Base-by-base conservation (phyloP, 768 basidiomycete species). In the Psilocybe sp. region DNA sequence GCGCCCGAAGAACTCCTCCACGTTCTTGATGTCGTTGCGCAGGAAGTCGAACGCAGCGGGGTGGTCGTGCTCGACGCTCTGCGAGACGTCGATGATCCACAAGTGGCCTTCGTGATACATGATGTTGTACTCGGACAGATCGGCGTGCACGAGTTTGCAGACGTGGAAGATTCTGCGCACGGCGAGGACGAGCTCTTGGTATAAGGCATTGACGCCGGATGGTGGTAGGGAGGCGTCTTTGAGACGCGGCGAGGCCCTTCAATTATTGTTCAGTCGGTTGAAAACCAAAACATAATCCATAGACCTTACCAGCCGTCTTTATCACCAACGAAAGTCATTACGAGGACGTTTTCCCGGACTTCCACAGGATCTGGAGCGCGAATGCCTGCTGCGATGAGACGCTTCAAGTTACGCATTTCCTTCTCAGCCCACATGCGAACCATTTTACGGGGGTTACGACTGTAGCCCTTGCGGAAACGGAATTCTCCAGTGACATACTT, bases 361-460 rank as follows among this genome's bases (percentile, higher is more conserved):
- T 98, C 97, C 14, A 95, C 59, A 2, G 94, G 91, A 40, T 90
- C 87, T 1, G 97, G 97, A 53, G 89, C 91, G 40, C 78, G 77
- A 44, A 99, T 81, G 0, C 90, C 94, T 15, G 91, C 91, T n/a
- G 84, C 70, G 8, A 80, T 76, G 40, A 99, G 70, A 31, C 97
- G 80, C 63, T 88, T 87, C 53, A 99, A 71, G 64, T 99, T 99
- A 18, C 97, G 84, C 87, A 98, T 89, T 68, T 99, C 97, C 71
- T 99, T 99, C 69, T 99, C 97, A 2, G 97, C 97, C 97, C 97
- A 99, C 3, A 98, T 69, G 13, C 93, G 80, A 15, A 99, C 95
- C 96, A 99, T 98, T 71, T 99, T 99, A 20, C 97, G 82, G 13
- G 97, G 96, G 64, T 98, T 99, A 53, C 87, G 85, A 62, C 82